A percentile compares a stretch with the other conserved stretches of the same genome.
Evolutionary conservation across 257 asterid genomes (phyloP).

Genomic region (Solanum habrochaites): DNA sequence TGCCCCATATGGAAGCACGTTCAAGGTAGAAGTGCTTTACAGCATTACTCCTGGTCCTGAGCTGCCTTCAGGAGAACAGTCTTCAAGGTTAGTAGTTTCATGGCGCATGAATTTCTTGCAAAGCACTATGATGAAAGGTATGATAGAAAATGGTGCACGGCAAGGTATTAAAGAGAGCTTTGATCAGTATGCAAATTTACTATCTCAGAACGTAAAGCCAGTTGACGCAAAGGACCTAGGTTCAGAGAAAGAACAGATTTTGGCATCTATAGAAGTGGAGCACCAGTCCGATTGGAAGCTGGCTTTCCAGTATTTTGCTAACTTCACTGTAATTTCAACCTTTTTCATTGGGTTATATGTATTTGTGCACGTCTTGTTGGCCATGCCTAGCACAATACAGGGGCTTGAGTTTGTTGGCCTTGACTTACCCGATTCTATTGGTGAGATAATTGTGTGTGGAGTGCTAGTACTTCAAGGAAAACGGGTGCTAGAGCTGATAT

Average conservation of each 20-base stretch:
- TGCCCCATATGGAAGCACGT: constrained; percentile 83
- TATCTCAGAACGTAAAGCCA: constrained; percentile 67
- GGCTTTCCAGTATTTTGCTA: constrained; percentile 81
- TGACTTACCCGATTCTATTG: constrained; percentile 95
- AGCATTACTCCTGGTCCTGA: constrained; percentile 83
- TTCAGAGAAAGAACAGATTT: constrained; percentile 80
- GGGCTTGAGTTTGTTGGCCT: constrained; percentile 97
- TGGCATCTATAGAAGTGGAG: constrained; percentile 80
- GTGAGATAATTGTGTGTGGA: constrained; percentile 78
- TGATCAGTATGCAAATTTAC: constrained; percentile 52
- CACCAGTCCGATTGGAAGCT: constrained; percentile 71
- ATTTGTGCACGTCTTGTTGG: constrained; percentile 57
- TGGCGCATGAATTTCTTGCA: constrained; percentile 87
- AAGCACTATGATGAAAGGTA: constrained; percentile 88
- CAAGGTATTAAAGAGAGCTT: constrained; percentile 92
- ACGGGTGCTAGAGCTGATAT: constrained; percentile 64
- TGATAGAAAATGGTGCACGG: constrained; percentile 90
- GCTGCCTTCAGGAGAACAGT: constrained; percentile 70
- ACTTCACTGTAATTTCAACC: constrained; percentile 65
- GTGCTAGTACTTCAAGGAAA: constrained; percentile 88
- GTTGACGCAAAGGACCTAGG: constrained; percentile 61
- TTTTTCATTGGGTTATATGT: constrained; percentile 53
- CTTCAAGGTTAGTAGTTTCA: constrained; percentile 67
- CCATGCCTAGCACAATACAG: constrained; percentile 63
- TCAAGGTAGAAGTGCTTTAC: constrained; percentile 73